Percentiles rank a stretch among this genome's conserved stretches.
Evolutionary conservation across 2,329 filamentous ascomycete species (phyloP).

Genomic region (Aspergillus hortae): DNA sequence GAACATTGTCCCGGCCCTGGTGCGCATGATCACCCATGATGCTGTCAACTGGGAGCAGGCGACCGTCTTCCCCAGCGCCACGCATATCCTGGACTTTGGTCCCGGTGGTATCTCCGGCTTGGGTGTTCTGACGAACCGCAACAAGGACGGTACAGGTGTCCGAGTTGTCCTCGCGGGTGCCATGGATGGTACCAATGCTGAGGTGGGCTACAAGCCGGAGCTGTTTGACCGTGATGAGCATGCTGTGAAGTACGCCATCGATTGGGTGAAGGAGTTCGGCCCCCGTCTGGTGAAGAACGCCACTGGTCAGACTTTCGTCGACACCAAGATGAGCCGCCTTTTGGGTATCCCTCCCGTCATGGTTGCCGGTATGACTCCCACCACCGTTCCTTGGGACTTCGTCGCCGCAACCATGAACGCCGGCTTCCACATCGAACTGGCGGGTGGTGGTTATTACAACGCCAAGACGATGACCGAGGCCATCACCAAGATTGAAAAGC

Average conservation of each 20-base stretch:
- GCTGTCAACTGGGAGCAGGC: conserved; percentile 95
- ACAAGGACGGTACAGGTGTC: conserved; percentile 97
- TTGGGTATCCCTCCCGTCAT: conserved; percentile 80
- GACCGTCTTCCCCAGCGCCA: conserved; percentile 84
- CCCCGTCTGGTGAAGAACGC: conserved; percentile 90
- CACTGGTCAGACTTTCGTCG: conserved; percentile 82
- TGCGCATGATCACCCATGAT: conserved; percentile 92
- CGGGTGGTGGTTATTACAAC: conserved; percentile 84
- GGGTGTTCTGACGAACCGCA: conserved; percentile 92
- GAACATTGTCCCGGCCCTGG: conserved; percentile 79
- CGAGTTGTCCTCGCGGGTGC: conserved; percentile 91
- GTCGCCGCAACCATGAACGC: conserved; percentile 90
- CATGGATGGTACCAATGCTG: conserved; percentile 83
- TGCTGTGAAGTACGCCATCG: conserved; percentile 88
- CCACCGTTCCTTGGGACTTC: conserved; percentile 86
- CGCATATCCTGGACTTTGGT: conserved; percentile 94
- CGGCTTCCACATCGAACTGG: conserved; percentile 90
- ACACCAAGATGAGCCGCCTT: conserved; percentile 91
- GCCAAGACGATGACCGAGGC: conserved; percentile 79
- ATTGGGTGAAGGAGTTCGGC: conserved; percentile 97
- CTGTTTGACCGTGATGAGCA: conserved; percentile 95
- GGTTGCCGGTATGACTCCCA: conserved; percentile 89
- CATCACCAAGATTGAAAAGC: conserved; percentile 76
- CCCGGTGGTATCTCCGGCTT: conserved; percentile 95
- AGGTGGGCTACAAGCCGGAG: conserved; percentile 97